phyloP scores from a whole-genome alignment of 2,329 filamentous ascomycete species.

The Botrytis porri region DNA sequence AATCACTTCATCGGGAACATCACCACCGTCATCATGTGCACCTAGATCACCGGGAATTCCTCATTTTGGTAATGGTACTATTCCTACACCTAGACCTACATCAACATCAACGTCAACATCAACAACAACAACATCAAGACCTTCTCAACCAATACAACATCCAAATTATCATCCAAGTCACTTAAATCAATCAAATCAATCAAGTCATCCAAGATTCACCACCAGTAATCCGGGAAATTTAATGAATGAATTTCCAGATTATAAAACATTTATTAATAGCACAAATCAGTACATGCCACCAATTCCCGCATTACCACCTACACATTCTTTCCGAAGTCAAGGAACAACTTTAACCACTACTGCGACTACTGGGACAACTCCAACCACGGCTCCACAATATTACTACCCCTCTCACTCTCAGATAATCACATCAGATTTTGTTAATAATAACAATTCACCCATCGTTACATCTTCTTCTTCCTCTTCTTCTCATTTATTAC shows the following conservation, averaged over 20 bases:
- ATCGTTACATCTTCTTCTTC: neutral
- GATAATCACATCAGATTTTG: conserved; percentile 23
- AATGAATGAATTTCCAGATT: conserved; percentile 18
- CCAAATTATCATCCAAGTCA: conserved; percentile 32
- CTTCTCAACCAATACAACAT: conserved; percentile 12
- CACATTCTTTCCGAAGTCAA: conserved; percentile 25
- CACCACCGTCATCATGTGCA: conserved; percentile 28
- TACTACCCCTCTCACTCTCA: conserved; percentile 18
- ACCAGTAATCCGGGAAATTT: neutral
- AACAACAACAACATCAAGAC: conserved; percentile 20
- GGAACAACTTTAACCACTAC: neutral
- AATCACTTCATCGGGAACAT: neutral
- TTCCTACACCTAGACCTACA: conserved; percentile 29
- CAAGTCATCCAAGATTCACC: conserved; percentile 25
- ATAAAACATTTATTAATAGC: conserved; percentile 27
- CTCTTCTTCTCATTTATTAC: neutral
- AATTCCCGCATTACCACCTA: conserved; percentile 32
- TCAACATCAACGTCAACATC: neutral
- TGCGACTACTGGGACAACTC: neutral
- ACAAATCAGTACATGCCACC: conserved; percentile 33
- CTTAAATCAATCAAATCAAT: conserved; percentile 23
- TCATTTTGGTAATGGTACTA: conserved; percentile 31
- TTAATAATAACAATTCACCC: neutral
- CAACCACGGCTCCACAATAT: conserved; percentile 8
- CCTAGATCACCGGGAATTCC: conserved; percentile 35